Percentiles rank a stretch among this genome's conserved stretches.
phyloP scores from a whole-genome alignment of 176 grass and related monocot species.

The Canna indica region DNA sequence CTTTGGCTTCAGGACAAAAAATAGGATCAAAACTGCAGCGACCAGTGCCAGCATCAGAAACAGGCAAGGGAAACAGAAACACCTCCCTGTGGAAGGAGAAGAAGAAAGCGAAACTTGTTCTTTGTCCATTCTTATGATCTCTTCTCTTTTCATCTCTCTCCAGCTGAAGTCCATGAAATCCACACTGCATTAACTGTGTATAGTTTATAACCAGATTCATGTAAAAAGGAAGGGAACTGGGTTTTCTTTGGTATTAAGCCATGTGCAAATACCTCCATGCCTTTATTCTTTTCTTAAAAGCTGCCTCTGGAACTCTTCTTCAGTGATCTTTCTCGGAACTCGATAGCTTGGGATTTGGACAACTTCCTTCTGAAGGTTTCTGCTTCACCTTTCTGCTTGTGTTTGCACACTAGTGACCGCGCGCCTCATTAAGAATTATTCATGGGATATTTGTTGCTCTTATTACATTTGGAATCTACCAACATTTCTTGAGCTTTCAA shows the following conservation, averaged over 20 bases:
- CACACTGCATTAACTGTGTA: not conserved
- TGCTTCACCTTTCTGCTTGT: conserved; percentile 1
- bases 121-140: conserved; percentile 4
- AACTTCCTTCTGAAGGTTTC: conserved; percentile 25
- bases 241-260: conserved; percentile 49
- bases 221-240: conserved; percentile 5
- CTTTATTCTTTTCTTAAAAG: conserved; percentile 99
- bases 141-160: conserved; percentile 21
- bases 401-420: not conserved
- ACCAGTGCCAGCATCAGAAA: conserved; percentile 34
- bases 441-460: too few species aligned
- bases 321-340: conserved; percentile 32
- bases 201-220: conserved; percentile 10
- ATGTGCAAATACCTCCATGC: conserved; percentile 66
- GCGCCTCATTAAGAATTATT: too few species aligned
- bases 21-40: conserved; percentile 32
- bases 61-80: conserved; percentile 34
- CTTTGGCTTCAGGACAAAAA: conserved; percentile 48
- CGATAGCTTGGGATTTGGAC: conserved; percentile 30
- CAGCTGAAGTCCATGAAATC: conserved; percentile 6
- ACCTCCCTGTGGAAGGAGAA: conserved; percentile 23
- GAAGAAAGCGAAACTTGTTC: not conserved
- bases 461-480: too few species aligned
- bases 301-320: conserved; percentile 1
- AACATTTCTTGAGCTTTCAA: too few species aligned